Evolutionary conservation across 371 early-diverging fungal genomes (phyloP).

Genomic region (Mortierella sp.): DNA sequence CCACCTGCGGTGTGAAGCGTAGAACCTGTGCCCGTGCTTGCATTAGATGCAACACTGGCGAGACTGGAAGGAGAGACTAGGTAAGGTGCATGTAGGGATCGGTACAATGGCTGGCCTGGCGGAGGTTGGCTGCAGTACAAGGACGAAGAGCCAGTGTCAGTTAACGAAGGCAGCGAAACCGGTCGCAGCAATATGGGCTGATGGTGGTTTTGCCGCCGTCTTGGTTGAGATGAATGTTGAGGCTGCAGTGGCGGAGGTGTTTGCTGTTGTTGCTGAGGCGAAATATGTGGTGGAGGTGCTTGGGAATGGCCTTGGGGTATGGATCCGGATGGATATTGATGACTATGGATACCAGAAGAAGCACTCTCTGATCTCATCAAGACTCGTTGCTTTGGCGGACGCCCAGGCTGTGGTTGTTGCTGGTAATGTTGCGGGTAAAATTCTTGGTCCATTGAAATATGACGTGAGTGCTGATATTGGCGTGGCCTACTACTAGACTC

Average conservation of each 20-base stretch:
- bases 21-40: constrained; percentile 16
- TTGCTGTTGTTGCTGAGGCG: background rate
- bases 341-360: constrained; percentile 13
- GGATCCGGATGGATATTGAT: background rate
- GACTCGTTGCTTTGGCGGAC: constrained; percentile 37
- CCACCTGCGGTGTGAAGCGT: background rate
- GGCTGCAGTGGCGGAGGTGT: background rate
- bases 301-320: background rate
- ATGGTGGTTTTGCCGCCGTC: constrained; percentile 31
- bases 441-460: constrained; percentile 7
- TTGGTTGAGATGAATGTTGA: background rate
- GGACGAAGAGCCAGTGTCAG: constrained; percentile 1
- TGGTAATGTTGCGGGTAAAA: constrained; percentile 3
- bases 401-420: constrained; percentile 20
- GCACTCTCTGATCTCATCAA: constrained; percentile 36
- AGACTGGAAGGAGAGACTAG: constrained; percentile 19
- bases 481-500: background rate
- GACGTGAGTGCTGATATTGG: constrained; percentile 1
- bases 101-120: constrained; percentile 41
- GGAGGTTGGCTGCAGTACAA: constrained; percentile 28
- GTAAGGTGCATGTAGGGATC: constrained; percentile 32
- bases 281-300: background rate
- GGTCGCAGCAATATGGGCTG: constrained; percentile 34
- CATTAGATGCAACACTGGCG: constrained; percentile 10
- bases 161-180: constrained; percentile 23